Conservation (phyloP, 306 rosid genomes). For the Lotus japonicus region DNA sequence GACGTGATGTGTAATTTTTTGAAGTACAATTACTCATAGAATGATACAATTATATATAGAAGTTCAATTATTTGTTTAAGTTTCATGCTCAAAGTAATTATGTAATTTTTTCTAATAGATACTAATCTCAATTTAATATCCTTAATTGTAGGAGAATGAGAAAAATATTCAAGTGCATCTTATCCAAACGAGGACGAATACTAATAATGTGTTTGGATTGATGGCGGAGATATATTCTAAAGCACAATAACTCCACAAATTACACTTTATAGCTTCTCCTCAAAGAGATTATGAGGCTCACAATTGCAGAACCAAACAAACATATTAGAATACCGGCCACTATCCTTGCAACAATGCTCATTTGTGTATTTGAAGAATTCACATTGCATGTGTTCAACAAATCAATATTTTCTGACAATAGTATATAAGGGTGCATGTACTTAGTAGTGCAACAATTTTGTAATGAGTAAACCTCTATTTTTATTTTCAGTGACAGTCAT, state of each 20-base stretch:
- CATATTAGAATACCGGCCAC: too few relatives aligned
- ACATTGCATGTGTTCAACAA: background rate
- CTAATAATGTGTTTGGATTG: background rate
- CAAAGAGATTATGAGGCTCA: too few relatives aligned
- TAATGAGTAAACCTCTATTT: too few relatives aligned
- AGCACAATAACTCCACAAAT: too few relatives aligned
- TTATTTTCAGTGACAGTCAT: too few relatives aligned
- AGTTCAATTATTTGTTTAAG: too few relatives aligned
- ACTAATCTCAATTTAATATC: background rate
- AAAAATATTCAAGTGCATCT: constrained; percentile 20
- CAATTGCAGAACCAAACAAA: too few relatives aligned
- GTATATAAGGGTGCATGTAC: too few relatives aligned
- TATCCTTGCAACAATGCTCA: too few relatives aligned
- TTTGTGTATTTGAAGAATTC: background rate
- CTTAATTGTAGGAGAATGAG: constrained; percentile 23
- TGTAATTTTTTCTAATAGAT: background rate
- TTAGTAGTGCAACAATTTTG: background rate
- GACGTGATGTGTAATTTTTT: background rate
- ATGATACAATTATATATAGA: background rate
- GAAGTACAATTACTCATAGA: background rate
- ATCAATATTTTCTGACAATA: background rate
- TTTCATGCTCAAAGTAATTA: background rate
- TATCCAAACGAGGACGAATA: constrained; percentile 6
- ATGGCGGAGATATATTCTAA: too few relatives aligned
- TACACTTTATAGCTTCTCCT: too few relatives aligned